Conservation (phyloP, 164 flowering plant species). For the Houttuynia cordata region DNA sequence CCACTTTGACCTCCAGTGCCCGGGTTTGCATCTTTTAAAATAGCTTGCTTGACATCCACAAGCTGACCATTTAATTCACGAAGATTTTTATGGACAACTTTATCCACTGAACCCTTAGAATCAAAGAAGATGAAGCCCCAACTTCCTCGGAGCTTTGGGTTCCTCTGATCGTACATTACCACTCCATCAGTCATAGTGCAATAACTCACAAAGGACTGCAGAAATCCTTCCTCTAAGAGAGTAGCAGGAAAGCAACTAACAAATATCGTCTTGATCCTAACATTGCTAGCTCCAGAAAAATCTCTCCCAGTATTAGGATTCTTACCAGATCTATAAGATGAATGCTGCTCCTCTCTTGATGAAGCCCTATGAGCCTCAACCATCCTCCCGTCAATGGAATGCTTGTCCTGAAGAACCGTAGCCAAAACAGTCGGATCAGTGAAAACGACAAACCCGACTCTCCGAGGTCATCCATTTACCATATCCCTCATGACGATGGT, state of each 20-base stretch:
- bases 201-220: slow-evolving; percentile 60
- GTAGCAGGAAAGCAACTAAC: slow-evolving; percentile 81
- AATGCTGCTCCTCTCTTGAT: slow-evolving; percentile 75
- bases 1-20: slow-evolving; percentile 3
- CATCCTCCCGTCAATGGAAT: slow-evolving; percentile 78
- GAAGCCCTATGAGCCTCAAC: slow-evolving; percentile 84
- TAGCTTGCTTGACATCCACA: slow-evolving; percentile 80
- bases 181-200: slow-evolving; percentile 68
- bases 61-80: slow-evolving; percentile 74
- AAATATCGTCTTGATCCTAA: slow-evolving; percentile 67
- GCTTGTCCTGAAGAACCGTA: too few species aligned
- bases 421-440: too few species aligned
- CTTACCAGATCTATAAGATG: slow-evolving; percentile 39
- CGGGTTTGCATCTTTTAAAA: slow-evolving; percentile 69
- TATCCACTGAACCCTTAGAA: slow-evolving; percentile 69
- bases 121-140: slow-evolving; percentile 84
- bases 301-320: slow-evolving; percentile 32
- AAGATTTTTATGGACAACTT: slow-evolving; percentile 56
- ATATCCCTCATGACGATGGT: slow-evolving; percentile 77
- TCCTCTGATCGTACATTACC: slow-evolving; percentile 87
- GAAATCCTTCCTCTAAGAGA: slow-evolving; percentile 60
- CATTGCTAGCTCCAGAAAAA: slow-evolving; percentile 15
- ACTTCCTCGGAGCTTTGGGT: slow-evolving; percentile 77
- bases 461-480: slow-evolving; percentile 47
- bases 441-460: too few species aligned